phyloP scores from a whole-genome alignment of 169 alveolate genomes.

The Plasmodium vinckei region DNA sequence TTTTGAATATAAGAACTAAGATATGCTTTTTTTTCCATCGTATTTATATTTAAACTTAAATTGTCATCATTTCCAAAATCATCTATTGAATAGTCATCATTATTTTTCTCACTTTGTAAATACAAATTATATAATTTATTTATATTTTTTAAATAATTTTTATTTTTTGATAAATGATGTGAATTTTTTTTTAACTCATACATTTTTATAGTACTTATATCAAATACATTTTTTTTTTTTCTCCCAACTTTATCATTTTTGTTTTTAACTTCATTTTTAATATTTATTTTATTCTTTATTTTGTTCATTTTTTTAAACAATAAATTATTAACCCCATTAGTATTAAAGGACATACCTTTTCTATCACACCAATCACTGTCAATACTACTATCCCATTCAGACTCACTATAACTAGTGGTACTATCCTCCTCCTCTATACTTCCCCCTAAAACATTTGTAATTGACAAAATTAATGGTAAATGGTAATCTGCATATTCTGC shows the following conservation, averaged over 20 bases:
- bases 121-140: slow-evolving; percentile 24
- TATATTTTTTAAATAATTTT: slow-evolving; percentile 56
- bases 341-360: background rate
- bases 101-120: slow-evolving; percentile 2
- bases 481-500: slow-evolving; percentile 68
- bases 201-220: slow-evolving; percentile 22
- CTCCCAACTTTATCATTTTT: background rate
- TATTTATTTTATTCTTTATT: no score
- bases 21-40: slow-evolving; percentile 23
- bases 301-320: no score
- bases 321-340: no score
- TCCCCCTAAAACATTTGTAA: slow-evolving; percentile 13
- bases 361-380: background rate
- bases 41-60: background rate
- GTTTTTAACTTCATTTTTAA: background rate
- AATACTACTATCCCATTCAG: background rate
- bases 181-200: background rate
- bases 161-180: slow-evolving; percentile 21
- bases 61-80: background rate
- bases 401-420: background rate
- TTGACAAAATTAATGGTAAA: slow-evolving; percentile 47
- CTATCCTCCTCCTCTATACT: background rate
- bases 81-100: slow-evolving; percentile 10
- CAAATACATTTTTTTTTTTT: background rate
- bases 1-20: slow-evolving; percentile 29